phyloP scores from a whole-genome alignment of 2,329 filamentous ascomycete species.

The Aureobasidium sp. region DNA sequence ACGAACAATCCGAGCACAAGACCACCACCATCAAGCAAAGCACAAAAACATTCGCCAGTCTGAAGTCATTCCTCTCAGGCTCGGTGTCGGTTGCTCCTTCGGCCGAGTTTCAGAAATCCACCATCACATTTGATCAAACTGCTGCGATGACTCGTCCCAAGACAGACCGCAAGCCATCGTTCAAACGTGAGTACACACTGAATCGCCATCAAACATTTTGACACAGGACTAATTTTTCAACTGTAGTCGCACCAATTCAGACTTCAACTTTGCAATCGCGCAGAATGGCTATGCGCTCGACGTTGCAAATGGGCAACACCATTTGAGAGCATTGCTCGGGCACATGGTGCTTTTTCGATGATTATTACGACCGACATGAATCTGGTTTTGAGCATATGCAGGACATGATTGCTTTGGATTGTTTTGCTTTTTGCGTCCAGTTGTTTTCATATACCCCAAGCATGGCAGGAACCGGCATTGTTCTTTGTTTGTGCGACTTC shows the following conservation, averaged over 20 bases:
- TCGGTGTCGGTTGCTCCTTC: background rate
- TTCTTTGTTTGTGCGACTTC: background rate
- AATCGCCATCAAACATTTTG: background rate
- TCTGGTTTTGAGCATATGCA: background rate
- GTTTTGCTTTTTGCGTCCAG: background rate
- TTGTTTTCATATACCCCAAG: constrained; percentile 1
- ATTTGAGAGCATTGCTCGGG: background rate
- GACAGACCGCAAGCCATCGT: constrained; percentile 2
- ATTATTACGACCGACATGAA: constrained; percentile 1
- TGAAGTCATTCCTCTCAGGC: constrained; percentile 10
- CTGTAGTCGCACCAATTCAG: background rate
- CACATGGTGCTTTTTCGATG: background rate
- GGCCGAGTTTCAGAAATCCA: background rate
- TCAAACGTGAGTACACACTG: constrained; percentile 2
- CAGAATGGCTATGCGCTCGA: background rate
- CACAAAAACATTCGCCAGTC: background rate
- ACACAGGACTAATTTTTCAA: background rate
- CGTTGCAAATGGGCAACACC: background rate
- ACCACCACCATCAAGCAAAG: background rate
- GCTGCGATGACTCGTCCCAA: background rate
- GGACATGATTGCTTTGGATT: background rate
- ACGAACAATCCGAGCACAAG: background rate
- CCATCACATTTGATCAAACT: background rate
- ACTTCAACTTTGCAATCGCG: constrained; percentile 7
- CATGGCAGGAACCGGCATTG: background rate